Conservation (phyloP, 768 basidiomycete genomes). For the Xanthoconium purpureum region DNA sequence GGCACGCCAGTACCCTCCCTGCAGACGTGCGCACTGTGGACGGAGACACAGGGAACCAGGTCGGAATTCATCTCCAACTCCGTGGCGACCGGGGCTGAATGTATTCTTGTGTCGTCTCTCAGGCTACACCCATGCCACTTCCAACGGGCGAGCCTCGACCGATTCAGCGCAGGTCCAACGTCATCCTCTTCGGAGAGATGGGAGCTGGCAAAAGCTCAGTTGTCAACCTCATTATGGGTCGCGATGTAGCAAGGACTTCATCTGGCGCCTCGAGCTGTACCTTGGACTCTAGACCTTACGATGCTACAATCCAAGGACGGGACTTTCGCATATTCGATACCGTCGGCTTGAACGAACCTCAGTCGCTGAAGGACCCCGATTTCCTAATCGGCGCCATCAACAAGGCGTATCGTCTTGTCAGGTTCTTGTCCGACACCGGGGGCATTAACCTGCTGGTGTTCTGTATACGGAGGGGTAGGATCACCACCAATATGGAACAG, state of each 20-base stretch:
- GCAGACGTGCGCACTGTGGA: neutral
- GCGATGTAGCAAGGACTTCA: conserved; percentile 27
- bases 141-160: conserved; percentile 9
- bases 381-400: conserved; percentile 29
- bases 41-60: conserved; percentile 9
- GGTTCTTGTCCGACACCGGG: conserved; percentile 25
- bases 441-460: conserved; percentile 43
- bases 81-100: conserved; percentile 5
- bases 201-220: conserved; percentile 41
- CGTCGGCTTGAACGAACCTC: conserved; percentile 31
- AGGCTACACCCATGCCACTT: conserved; percentile 1
- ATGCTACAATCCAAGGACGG: conserved; percentile 13
- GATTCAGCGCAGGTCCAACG: conserved; percentile 17
- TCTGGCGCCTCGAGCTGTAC: conserved; percentile 34
- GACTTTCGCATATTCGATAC: conserved; percentile 35
- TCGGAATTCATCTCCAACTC: neutral
- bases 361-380: conserved; percentile 24
- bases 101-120: neutral
- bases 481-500: conserved; percentile 25
- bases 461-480: conserved; percentile 34
- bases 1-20: neutral
- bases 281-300: conserved; percentile 29
- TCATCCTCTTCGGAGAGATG: conserved; percentile 31
- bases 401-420: conserved; percentile 35
- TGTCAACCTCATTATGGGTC: conserved; percentile 38